Conservation (phyloP, 345 rosid genomes). For the Diplotaxis tenuifolia region DNA sequence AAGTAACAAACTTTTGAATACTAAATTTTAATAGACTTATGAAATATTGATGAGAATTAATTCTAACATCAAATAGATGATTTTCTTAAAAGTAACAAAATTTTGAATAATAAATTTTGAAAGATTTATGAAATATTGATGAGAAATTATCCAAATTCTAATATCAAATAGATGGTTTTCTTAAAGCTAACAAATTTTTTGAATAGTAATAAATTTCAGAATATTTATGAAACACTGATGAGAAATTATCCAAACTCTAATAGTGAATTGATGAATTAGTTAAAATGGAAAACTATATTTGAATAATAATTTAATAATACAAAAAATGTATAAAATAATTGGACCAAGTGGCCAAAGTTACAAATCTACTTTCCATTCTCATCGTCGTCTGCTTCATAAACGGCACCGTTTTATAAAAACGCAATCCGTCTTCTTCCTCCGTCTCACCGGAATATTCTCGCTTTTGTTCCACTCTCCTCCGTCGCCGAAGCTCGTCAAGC, state of each 20-base stretch:
- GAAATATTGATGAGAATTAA: background rate
- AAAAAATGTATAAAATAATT: background rate
- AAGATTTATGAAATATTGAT: background rate
- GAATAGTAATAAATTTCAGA: background rate
- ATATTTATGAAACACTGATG: background rate
- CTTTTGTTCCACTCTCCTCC: background rate
- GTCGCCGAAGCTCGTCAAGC: background rate
- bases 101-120: background rate
- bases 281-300: background rate
- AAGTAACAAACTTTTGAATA: background rate
- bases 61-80: background rate
- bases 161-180: background rate
- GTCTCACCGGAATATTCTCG: slow-evolving; percentile 22
- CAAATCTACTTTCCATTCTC: slow-evolving; percentile 22
- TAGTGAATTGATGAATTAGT: background rate
- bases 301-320: background rate
- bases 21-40: background rate
- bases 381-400: slow-evolving; percentile 14
- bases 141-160: background rate
- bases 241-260: no score
- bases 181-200: background rate
- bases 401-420: slow-evolving; percentile 16
- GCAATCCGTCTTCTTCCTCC: slow-evolving; percentile 12
- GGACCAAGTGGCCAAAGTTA: slow-evolving; percentile 14
- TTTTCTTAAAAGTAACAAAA: background rate